Evolutionary conservation across 495 filamentous ascomycete species (phyloP).

Genomic region (Aspergillus nidulans): DNA sequence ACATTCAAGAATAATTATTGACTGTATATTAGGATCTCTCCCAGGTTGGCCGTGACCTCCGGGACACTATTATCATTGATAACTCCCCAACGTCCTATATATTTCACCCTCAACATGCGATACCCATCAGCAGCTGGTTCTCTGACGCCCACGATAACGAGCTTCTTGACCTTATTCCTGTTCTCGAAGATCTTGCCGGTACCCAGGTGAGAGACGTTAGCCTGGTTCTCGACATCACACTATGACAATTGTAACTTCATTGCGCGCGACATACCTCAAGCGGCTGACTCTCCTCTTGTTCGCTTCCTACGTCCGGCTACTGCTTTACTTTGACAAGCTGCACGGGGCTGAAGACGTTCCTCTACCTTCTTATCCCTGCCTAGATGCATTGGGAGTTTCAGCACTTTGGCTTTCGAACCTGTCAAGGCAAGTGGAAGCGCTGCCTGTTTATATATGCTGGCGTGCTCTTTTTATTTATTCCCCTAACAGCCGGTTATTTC

Average conservation of each 20-base stretch:
- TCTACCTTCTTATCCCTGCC: constrained; percentile 1
- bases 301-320: constrained; percentile 1
- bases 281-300: constrained; percentile 20
- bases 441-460: constrained; percentile 4
- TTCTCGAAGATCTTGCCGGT: constrained; percentile 93
- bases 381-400: constrained; percentile 1
- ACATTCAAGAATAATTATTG: not conserved
- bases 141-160: constrained; percentile 99
- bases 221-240: constrained; percentile 90
- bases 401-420: not conserved
- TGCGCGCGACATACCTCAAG: constrained; percentile 30
- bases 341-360: not conserved
- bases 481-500: constrained; percentile 13
- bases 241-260: constrained; percentile 50
- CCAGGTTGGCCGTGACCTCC: constrained; percentile 91
- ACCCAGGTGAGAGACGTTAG: constrained; percentile 90
- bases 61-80: constrained; percentile 98
- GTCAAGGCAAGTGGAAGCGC: not conserved
- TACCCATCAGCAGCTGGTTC: constrained; percentile 99
- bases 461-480: constrained; percentile 14
- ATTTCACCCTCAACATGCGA: constrained; percentile 98
- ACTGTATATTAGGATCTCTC: constrained; percentile 67
- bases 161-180: constrained; percentile 93
- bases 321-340: not conserved
- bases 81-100: constrained; percentile 99